A percentile compares a stretch with the other conserved stretches of the same genome.
These are phyloP conservation scores for Falciphora oryzae DNA, from an alignment of 2,329 filamentous ascomycete genomes.

Conservation along the genomic window DNA sequence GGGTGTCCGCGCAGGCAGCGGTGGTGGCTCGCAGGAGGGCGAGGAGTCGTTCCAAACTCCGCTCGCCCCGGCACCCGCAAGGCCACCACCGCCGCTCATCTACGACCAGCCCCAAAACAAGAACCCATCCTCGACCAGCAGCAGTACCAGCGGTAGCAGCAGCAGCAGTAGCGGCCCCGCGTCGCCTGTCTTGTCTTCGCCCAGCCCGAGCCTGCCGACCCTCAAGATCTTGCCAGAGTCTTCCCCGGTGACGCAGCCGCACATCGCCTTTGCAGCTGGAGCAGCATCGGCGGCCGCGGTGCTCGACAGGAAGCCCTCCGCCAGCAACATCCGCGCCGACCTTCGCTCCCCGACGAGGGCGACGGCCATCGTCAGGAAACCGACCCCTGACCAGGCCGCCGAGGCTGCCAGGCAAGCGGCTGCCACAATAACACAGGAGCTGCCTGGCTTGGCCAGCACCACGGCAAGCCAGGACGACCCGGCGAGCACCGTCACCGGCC, in stretches of 20 bases:
- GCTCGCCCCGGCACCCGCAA: not conserved
- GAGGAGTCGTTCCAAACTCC: not conserved
- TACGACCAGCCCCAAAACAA: constrained; percentile 13
- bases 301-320: constrained; percentile 18
- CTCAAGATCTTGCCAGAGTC: constrained; percentile 23
- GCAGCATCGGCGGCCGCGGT: constrained; percentile 11
- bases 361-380: constrained; percentile 43
- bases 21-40: not conserved
- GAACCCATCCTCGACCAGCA: not conserved
- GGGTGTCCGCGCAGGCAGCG: not conserved
- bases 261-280: not conserved
- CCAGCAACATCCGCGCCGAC: constrained; percentile 21
- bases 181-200: constrained; percentile 2
- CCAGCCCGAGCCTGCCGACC: constrained; percentile 20
- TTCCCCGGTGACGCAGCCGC: constrained; percentile 11
- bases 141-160: not conserved
- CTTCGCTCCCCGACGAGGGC: constrained; percentile 22
- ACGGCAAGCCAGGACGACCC: constrained; percentile 9
- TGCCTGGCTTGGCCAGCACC: constrained; percentile 18
- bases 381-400: constrained; percentile 54
- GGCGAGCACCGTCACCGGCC: not conserved
- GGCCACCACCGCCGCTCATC: not conserved
- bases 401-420: too few relatives aligned
- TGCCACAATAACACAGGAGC: constrained; percentile 14
- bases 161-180: constrained; percentile 5